These are phyloP conservation scores for Kockiozyma suomiensis DNA, from an alignment of 805 yeast genomes.

Conservation along the genomic window DNA sequence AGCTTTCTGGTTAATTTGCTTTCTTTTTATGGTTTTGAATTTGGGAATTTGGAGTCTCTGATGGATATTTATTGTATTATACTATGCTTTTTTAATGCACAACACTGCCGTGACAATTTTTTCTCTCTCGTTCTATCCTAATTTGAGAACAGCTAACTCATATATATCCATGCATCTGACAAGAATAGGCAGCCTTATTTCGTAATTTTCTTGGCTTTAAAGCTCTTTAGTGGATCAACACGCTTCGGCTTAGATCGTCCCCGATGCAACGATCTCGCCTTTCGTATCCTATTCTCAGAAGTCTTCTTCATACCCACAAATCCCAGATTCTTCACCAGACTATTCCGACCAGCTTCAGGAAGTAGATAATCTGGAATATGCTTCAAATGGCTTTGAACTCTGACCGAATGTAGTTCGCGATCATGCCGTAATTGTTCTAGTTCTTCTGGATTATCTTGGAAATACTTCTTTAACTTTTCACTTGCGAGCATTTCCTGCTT, in stretches of 20 bases:
- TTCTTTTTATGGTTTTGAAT: background rate
- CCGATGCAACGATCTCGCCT: constrained; percentile 31
- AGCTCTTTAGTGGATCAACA: constrained; percentile 64
- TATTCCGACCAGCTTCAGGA: constrained; percentile 55
- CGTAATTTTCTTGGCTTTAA: constrained; percentile 42
- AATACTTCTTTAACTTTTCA: constrained; percentile 88
- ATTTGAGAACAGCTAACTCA: too few species aligned
- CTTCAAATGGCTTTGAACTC: constrained; percentile 82
- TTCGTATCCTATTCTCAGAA: constrained; percentile 36
- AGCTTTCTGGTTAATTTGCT: constrained; percentile 1
- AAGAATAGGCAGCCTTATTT: constrained; percentile 9
- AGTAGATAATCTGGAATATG: constrained; percentile 89
- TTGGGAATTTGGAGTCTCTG: background rate
- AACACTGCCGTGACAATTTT: background rate
- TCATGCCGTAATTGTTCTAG: constrained; percentile 87
- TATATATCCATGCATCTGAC: too few species aligned
- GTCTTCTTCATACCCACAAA: constrained; percentile 36
- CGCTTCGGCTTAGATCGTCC: constrained; percentile 38
- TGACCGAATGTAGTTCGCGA: constrained; percentile 78
- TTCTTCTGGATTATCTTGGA: constrained; percentile 97
- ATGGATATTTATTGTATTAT: background rate
- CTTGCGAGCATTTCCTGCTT: constrained; percentile 83
- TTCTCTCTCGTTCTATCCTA: background rate
- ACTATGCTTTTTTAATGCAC: background rate
- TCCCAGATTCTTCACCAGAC: constrained; percentile 33